Percentiles rank a stretch among this genome's conserved stretches.
Evolutionary conservation across 352 stramenopile genomes (phyloP).

Genomic region (Phytophthora hibernalis): DNA sequence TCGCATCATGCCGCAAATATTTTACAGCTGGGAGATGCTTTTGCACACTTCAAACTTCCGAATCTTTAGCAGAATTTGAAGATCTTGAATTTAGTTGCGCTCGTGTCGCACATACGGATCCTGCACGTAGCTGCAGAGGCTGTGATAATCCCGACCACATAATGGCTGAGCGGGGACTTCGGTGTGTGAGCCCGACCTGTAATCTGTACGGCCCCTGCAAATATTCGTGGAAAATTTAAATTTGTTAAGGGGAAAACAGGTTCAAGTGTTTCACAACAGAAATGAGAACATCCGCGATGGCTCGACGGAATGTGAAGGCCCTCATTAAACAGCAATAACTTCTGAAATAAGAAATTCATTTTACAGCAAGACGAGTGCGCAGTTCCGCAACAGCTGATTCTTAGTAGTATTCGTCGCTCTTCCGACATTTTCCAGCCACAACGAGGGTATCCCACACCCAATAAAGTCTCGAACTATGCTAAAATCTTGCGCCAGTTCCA

Average conservation of each 20-base stretch:
- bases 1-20: not conserved
- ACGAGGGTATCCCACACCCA: conserved; percentile 4
- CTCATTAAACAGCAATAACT: not conserved
- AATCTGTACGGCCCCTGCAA: not conserved
- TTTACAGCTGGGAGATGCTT: conserved; percentile 2
- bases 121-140: not conserved
- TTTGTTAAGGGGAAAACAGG: not conserved
- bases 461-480: conserved; percentile 11
- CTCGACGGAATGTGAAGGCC: not conserved
- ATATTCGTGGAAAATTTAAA: conserved; percentile 1
- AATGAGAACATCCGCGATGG: conserved; percentile 1
- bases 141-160: conserved; percentile 1
- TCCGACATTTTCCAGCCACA: conserved; percentile 3
- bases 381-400: conserved; percentile 9
- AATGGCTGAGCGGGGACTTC: conserved; percentile 3
- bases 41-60: not conserved
- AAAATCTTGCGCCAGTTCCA: conserved; percentile 15
- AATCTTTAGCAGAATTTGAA: conserved; percentile 9
- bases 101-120: conserved; percentile 4
- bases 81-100: conserved; percentile 7
- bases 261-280: conserved; percentile 2
- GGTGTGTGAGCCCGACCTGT: conserved; percentile 6
- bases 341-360: conserved; percentile 17
- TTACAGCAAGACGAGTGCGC: too few relatives aligned
- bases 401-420: conserved; percentile 4